Conservation (phyloP, 108 stramenopile genomes). For the Seminavis robusta region DNA sequence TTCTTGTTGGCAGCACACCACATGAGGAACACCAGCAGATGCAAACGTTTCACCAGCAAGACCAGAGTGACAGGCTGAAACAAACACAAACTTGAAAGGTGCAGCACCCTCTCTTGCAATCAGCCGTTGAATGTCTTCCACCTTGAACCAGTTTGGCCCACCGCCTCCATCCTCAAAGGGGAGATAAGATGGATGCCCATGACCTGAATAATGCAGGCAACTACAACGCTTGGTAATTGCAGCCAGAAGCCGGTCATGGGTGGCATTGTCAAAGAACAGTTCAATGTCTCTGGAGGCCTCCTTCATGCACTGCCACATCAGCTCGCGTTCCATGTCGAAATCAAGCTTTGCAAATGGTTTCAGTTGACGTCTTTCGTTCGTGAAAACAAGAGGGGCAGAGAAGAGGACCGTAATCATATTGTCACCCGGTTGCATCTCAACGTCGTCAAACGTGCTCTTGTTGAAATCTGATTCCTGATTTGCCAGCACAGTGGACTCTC, state of each 20-base stretch:
- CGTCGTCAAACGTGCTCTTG: too few relatives aligned
- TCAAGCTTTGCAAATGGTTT: constrained; percentile 74
- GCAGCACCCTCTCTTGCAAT: constrained; percentile 40
- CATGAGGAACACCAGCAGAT: constrained; percentile 90
- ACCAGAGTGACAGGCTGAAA: constrained; percentile 89
- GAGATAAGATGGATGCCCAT: constrained; percentile 65
- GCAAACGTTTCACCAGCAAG: constrained; percentile 86
- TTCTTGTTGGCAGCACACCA: constrained; percentile 88
- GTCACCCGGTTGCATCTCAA: constrained; percentile 14
- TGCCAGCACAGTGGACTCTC: too few relatives aligned
- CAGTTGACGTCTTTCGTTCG: constrained; percentile 40
- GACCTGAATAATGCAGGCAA: constrained; percentile 83
- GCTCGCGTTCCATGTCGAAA: constrained; percentile 72
- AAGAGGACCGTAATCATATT: constrained; percentile 78
- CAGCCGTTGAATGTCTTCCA: constrained; percentile 54
- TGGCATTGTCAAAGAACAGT: constrained; percentile 73
- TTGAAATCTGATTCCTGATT: too few relatives aligned
- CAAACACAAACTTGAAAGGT: constrained; percentile 91
- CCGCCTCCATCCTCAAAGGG: constrained; percentile 85
- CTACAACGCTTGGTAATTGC: constrained; percentile 57
- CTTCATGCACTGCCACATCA: constrained; percentile 73
- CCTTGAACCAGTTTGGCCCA: constrained; percentile 72
- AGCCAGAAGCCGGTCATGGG: constrained; percentile 64
- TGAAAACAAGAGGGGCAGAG: constrained; percentile 78
- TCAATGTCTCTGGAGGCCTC: constrained; percentile 77